Percentiles rank a stretch among this genome's conserved stretches.
Evolutionary conservation across 768 basidiomycete species (phyloP).

Genomic region (Rhodosporidiobolus sp.): DNA sequence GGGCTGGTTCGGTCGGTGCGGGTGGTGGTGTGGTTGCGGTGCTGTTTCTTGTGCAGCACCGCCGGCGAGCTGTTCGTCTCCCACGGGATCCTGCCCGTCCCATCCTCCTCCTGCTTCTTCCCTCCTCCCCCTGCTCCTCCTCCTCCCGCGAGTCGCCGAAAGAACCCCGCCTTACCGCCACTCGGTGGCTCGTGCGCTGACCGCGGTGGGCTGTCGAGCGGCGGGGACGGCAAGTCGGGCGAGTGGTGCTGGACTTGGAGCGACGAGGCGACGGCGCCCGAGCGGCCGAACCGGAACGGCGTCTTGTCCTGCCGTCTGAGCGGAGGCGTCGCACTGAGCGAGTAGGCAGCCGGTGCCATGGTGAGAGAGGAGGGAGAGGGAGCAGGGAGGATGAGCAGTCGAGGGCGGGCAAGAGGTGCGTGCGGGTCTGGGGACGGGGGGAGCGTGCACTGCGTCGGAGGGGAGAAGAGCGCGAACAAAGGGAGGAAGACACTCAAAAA

Average conservation of each 20-base stretch:
- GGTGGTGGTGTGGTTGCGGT: not conserved
- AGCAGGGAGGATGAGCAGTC: not conserved
- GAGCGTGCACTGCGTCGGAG: not conserved
- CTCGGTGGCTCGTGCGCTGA: no score
- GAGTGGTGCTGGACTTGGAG: no score
- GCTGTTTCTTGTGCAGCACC: not conserved
- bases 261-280: not conserved
- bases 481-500: no score
- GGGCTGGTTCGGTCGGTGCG: not conserved
- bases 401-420: not conserved
- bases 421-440: not conserved
- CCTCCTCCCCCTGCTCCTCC: not conserved
- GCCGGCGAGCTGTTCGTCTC: not conserved
- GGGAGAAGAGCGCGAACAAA: not conserved
- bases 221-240: not conserved
- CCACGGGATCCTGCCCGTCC: slow-evolving; percentile 7
- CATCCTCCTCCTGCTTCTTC: not conserved
- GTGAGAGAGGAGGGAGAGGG: not conserved
- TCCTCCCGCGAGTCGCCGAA: not conserved
- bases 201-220: not conserved
- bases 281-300: not conserved
- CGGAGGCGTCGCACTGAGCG: not conserved
- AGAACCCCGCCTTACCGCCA: not conserved
- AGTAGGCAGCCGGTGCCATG: slow-evolving; percentile 6
- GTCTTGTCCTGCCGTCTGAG: not conserved